Percentiles rank a stretch among this genome's conserved stretches.
These are phyloP conservation scores for Chalaropsis thielavioides DNA, from an alignment of 2,329 filamentous ascomycete species.

Conservation along the genomic window DNA sequence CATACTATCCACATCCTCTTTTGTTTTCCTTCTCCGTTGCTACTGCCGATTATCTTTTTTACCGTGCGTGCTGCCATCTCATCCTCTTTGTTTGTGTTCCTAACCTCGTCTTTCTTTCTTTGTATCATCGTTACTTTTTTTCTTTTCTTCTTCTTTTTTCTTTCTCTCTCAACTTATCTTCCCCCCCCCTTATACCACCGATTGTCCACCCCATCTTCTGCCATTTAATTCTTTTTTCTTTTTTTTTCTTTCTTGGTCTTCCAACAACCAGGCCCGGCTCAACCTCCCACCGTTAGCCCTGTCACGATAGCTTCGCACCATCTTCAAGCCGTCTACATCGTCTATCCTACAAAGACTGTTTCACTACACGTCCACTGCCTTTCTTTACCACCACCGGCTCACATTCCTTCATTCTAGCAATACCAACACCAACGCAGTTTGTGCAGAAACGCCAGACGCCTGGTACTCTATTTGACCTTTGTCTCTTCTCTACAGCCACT, in stretches of 20 bases:
- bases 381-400: neutral
- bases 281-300: neutral
- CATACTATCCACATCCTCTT: neutral
- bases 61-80: neutral
- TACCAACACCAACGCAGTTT: neutral
- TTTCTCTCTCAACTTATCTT: neutral
- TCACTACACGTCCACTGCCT: neutral
- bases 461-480: neutral
- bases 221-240: neutral
- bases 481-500: neutral
- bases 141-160: neutral
- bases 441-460: conserved; percentile 10
- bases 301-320: neutral
- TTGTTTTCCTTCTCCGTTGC: neutral
- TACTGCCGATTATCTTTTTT: neutral
- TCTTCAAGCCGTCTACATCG: neutral
- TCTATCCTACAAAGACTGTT: conserved; percentile 1
- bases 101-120: neutral
- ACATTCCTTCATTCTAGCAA: conserved; percentile 3
- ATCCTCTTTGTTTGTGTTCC: neutral
- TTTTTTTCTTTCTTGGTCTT: neutral
- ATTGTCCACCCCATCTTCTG: too few species aligned
- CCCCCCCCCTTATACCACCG: neutral
- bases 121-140: neutral
- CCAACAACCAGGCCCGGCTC: neutral